Conservation (phyloP, 495 filamentous ascomycete species). For the Penicillium macrosclerotiorum region DNA sequence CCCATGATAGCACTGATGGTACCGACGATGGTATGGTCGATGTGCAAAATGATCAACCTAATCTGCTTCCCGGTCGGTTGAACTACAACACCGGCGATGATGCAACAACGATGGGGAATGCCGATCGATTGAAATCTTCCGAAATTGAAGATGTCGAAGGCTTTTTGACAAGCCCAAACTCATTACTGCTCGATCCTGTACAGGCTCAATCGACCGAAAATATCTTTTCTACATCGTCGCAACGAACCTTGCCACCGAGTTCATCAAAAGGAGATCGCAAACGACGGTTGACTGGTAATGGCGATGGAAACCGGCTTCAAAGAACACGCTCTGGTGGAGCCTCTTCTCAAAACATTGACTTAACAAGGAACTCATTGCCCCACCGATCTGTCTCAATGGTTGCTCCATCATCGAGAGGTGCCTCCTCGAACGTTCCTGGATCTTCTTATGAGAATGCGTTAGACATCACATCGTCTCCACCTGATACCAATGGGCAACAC, state of each 20-base stretch:
- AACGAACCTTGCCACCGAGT: not conserved
- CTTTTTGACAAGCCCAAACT: not conserved
- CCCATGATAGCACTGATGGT: not conserved
- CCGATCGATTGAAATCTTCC: too few species aligned
- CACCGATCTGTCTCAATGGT: slow-evolving; percentile 23
- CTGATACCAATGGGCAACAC: slow-evolving; percentile 5
- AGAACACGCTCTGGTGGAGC: slow-evolving; percentile 22
- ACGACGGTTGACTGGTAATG: slow-evolving; percentile 33
- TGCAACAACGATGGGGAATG: too few species aligned
- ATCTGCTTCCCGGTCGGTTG: too few species aligned
- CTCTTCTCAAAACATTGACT: too few species aligned
- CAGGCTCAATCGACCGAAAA: too few species aligned
- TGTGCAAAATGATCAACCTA: too few species aligned
- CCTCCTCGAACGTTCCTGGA: slow-evolving; percentile 16
- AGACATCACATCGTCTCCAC: slow-evolving; percentile 37
- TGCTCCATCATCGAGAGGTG: slow-evolving; percentile 15
- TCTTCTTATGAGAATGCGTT: slow-evolving; percentile 37
- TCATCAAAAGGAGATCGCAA: slow-evolving; percentile 31
- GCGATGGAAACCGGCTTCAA: slow-evolving; percentile 26
- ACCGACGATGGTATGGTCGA: too few species aligned
- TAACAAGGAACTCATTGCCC: too few species aligned
- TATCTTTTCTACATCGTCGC: not conserved
- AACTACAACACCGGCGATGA: too few species aligned
- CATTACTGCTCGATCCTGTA: not conserved
- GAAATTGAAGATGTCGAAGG: not conserved